A percentile compares a stretch with the other conserved stretches of the same genome.
phyloP scores from a whole-genome alignment of 2,329 filamentous ascomycete species.

The Aspergillus udagawae region DNA sequence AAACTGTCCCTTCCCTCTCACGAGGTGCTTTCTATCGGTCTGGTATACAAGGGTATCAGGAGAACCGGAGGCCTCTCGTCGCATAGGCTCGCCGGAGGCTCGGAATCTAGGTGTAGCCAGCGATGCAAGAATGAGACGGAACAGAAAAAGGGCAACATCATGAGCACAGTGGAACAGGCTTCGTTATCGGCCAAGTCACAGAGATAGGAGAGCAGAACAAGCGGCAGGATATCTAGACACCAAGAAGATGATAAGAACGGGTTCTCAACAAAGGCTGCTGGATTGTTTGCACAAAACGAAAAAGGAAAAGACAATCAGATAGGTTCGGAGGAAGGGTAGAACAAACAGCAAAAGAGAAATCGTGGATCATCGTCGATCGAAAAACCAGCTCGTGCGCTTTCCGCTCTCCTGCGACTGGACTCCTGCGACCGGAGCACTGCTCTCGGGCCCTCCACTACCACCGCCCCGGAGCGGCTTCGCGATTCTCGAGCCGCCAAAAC shows the following conservation, averaged over 20 bases:
- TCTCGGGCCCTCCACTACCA: conserved; percentile 31
- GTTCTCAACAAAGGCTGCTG: neutral
- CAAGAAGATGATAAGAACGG: neutral
- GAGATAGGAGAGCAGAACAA: neutral
- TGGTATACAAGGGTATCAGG: neutral
- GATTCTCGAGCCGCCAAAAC: conserved; percentile 60
- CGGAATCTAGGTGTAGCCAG: neutral
- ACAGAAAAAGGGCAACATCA: neutral
- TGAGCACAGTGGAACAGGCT: neutral
- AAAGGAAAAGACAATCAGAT: conserved; percentile 9
- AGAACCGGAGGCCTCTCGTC: neutral
- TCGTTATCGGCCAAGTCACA: conserved; percentile 1
- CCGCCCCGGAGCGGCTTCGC: conserved; percentile 61
- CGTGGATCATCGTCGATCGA: conserved; percentile 41
- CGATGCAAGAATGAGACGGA: neutral
- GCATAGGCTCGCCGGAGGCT: neutral
- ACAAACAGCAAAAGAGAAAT: conserved; percentile 25
- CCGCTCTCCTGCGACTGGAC: conserved; percentile 68
- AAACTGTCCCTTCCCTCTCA: neutral
- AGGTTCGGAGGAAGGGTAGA: conserved; percentile 21
- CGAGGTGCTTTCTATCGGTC: neutral
- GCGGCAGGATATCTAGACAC: conserved; percentile 2
- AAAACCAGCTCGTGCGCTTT: conserved; percentile 59
- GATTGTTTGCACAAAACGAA: neutral
- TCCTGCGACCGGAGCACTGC: conserved; percentile 34